Conservation (phyloP, 2,329 filamentous ascomycete genomes). For the Colletotrichum sidae region DNA sequence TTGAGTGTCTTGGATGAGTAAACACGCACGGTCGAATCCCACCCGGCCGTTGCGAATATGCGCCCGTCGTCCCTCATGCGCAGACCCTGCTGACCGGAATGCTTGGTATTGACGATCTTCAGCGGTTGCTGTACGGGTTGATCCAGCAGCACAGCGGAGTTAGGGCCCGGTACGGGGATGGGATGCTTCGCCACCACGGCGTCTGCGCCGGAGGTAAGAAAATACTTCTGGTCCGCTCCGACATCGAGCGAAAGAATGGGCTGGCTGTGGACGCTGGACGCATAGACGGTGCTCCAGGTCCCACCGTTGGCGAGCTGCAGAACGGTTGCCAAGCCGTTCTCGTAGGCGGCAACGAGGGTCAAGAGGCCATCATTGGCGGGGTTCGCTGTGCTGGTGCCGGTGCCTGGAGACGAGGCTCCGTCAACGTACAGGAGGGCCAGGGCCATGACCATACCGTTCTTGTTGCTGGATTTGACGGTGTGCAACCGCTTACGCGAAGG, state of each 20-base stretch:
- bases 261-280: slow-evolving; percentile 77
- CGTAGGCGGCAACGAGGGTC: slow-evolving; percentile 81
- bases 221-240: slow-evolving; percentile 63
- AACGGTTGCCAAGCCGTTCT: slow-evolving; percentile 82
- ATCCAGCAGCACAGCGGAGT: not conserved
- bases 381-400: not conserved
- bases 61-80: slow-evolving; percentile 81
- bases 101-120: slow-evolving; percentile 80
- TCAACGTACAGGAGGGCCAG: slow-evolving; percentile 69
- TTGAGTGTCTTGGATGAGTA: slow-evolving; percentile 85
- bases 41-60: slow-evolving; percentile 90
- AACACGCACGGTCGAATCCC: slow-evolving; percentile 85
- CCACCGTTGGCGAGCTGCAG: slow-evolving; percentile 61
- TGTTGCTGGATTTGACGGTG: slow-evolving; percentile 60
- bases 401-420: slow-evolving; percentile 40
- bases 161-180: slow-evolving; percentile 56
- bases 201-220: slow-evolving; percentile 87
- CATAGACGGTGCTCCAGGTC: slow-evolving; percentile 68
- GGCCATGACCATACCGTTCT: slow-evolving; percentile 90
- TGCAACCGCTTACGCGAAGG: slow-evolving; percentile 79
- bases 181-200: slow-evolving; percentile 82
- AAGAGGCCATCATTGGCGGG: slow-evolving; percentile 48
- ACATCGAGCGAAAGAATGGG: slow-evolving; percentile 82
- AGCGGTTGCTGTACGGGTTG: slow-evolving; percentile 55
- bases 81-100: slow-evolving; percentile 89